Evolutionary conservation across 164 flowering plant species (phyloP).

Genomic region (Nymphaea colorata): DNA sequence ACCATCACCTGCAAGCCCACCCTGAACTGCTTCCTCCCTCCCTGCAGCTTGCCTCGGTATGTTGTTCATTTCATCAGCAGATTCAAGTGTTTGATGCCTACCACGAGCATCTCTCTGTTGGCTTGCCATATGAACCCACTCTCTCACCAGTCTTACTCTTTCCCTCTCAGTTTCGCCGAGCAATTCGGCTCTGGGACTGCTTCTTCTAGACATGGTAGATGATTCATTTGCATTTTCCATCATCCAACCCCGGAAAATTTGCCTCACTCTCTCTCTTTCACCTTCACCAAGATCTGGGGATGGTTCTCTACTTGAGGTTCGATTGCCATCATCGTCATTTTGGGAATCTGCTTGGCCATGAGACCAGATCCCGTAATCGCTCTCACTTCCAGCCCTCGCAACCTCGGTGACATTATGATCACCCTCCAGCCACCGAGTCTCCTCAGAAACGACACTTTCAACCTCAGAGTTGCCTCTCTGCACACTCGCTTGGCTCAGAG

Average conservation of each 20-base stretch:
- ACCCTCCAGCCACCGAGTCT: background rate
- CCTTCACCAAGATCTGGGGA: constrained; percentile 91
- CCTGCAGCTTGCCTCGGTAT: background rate
- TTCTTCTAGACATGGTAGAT: constrained; percentile 27
- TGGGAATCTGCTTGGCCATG: constrained; percentile 45
- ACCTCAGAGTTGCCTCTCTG: constrained; percentile 47
- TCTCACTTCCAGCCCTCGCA: constrained; percentile 51
- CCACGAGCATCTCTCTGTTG: constrained; percentile 40
- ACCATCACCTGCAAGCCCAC: constrained; percentile 34
- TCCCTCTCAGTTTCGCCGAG: constrained; percentile 76
- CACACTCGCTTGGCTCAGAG: constrained; percentile 47
- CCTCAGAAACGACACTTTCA: constrained; percentile 22
- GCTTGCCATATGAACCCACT: constrained; percentile 67
- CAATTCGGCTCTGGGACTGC: constrained; percentile 51
- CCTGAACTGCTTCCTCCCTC: constrained; percentile 19
- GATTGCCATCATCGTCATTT: constrained; percentile 34
- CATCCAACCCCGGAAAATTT: constrained; percentile 68
- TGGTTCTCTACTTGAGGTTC: constrained; percentile 77
- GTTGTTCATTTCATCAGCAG: constrained; percentile 29
- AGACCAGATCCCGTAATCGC: constrained; percentile 69
- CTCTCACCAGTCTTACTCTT: constrained; percentile 71
- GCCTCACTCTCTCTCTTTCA: constrained; percentile 83
- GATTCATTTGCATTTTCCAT: constrained; percentile 39
- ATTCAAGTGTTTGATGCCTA: constrained; percentile 34
- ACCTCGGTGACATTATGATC: background rate